Evolutionary conservation across 495 filamentous ascomycete species (phyloP), one percentile per base, ranked within the genome.

Genomic region (Penicillium angulare): DNA sequence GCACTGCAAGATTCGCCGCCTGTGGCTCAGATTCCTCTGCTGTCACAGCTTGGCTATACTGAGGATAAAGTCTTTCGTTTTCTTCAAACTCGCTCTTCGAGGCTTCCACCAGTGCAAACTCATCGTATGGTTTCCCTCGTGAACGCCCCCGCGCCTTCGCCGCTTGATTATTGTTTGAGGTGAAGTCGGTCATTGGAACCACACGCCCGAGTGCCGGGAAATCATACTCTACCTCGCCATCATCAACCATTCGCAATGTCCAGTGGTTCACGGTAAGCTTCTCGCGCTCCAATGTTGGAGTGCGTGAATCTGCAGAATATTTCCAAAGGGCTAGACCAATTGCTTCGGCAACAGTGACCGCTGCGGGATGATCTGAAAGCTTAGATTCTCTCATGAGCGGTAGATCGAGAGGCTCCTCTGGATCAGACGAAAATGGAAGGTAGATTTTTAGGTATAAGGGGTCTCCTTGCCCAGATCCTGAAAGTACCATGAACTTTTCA

Each of bases 151-250:
- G 79, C 31, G 79, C 72, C 36, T 79, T 76, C 52, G 64, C 80
- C 24, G 79, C 78, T 22, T 78, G 82, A 63, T 90, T 96, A 52
- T 96, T 96, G 45, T 90, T 92, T 6, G 92, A 93, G 0, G 90
- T 91, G 54, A 96, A 97, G 33, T 95, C 85, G 0, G 79, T 81
- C 27, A 98, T 84, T 0, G 86, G 81, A 55, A 88, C 86, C 21
- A 82, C 90, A 34, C 93, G 80, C 47, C 85, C 83, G 7, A 97
- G 74, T 0, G 93, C 82, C 4, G 91, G 92, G 56, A 99, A 97
- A 63, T 99, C 93, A 58, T 89, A 90, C 57, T 99, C 93, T 3
- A 97, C 87, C 60, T 99, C 93, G 7, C 88, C 92, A 59, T 92
- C 88, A 56, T 99, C 93, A 7, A 97, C 89, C 88, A 99, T 96